A percentile compares a stretch with the other conserved stretches of the same genome.
phyloP scores from a whole-genome alignment of 768 basidiomycete species.

The Hypsizygus marmoreus region DNA sequence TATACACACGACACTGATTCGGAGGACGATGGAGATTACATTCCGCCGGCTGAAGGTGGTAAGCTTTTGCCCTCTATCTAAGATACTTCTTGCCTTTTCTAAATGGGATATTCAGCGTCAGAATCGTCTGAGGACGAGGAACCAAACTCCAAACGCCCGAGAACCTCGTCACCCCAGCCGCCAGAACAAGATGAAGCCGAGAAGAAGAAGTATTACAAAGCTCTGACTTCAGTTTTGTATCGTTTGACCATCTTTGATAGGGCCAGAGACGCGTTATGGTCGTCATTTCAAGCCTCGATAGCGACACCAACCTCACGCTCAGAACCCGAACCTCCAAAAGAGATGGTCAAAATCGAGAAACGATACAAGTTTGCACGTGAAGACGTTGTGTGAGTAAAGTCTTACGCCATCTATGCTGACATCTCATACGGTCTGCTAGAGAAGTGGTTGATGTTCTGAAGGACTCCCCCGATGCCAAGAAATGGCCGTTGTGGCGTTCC shows the following conservation, averaged over 20 bases:
- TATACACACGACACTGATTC: constrained; percentile 48
- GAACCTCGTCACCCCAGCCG: constrained; percentile 25
- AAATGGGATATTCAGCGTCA: constrained; percentile 26
- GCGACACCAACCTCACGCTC: constrained; percentile 27
- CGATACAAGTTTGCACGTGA: constrained; percentile 78
- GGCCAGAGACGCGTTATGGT: constrained; percentile 66
- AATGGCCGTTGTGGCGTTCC: constrained; percentile 63
- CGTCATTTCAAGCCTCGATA: constrained; percentile 67
- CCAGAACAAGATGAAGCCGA: constrained; percentile 37
- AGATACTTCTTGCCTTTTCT: neutral
- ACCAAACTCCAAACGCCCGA: constrained; percentile 35
- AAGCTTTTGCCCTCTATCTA: neutral
- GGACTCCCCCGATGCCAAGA: constrained; percentile 72
- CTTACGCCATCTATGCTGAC: neutral
- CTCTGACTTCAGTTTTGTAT: neutral
- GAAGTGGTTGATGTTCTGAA: constrained; percentile 75
- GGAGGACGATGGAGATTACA: constrained; percentile 73
- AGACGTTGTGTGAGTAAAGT: constrained; percentile 58
- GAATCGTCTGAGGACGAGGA: constrained; percentile 40
- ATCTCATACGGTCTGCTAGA: constrained; percentile 38
- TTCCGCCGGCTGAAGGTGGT: constrained; percentile 53
- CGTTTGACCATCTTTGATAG: constrained; percentile 33
- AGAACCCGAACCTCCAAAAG: constrained; percentile 26
- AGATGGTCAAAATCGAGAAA: constrained; percentile 67
- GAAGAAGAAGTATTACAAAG: constrained; percentile 44